Conservation (phyloP, 352 stramenopile genomes). For the Globisporangium irregulare region DNA sequence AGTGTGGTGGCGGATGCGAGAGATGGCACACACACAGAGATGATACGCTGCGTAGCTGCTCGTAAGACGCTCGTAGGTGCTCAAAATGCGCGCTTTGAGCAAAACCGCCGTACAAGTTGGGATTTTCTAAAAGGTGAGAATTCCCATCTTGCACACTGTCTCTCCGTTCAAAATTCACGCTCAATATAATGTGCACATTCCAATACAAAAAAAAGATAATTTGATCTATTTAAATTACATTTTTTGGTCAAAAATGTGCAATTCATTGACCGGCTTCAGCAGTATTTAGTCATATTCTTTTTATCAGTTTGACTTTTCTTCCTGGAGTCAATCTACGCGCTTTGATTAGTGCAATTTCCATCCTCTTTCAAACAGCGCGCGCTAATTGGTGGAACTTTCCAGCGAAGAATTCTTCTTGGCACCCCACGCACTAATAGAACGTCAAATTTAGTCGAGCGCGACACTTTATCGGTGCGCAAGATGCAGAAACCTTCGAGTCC, state of each 20-base stretch:
- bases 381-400: neutral
- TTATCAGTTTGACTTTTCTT: neutral
- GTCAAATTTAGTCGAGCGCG: slow-evolving; percentile 52
- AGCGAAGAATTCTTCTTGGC: neutral
- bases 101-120: neutral
- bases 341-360: neutral
- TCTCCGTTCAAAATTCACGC: slow-evolving; percentile 9
- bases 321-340: neutral
- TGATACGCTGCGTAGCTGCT: neutral
- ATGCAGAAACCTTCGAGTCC: slow-evolving; percentile 82
- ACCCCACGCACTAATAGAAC: slow-evolving; percentile 42
- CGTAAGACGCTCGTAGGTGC: neutral
- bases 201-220: neutral
- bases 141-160: slow-evolving; percentile 1
- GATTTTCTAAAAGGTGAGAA: neutral
- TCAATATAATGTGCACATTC: neutral
- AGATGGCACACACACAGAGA: neutral
- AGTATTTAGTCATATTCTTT: neutral
- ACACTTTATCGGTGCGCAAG: slow-evolving; percentile 13
- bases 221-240: neutral
- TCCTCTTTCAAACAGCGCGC: neutral
- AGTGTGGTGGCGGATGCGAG: neutral
- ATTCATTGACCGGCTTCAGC: no score
- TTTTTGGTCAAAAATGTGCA: neutral
- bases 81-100: neutral